Conservation (phyloP, 2,329 filamentous ascomycete genomes). For the Juglanconis sp. region DNA sequence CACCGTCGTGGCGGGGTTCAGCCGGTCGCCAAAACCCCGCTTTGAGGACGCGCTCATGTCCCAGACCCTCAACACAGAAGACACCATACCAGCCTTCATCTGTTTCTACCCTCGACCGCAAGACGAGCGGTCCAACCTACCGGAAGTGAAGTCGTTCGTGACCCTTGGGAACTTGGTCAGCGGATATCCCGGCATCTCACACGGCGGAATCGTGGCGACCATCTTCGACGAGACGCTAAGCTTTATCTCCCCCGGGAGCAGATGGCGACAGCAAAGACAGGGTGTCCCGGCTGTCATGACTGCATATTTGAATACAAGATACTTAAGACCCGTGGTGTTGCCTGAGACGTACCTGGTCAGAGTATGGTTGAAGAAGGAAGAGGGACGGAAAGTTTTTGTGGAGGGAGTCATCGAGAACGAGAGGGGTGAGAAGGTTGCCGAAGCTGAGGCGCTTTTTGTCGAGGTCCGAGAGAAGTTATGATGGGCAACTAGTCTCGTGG, state of each 20-base stretch:
- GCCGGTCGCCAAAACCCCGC: slow-evolving; percentile 33
- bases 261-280: slow-evolving; percentile 15
- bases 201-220: slow-evolving; percentile 56
- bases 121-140: slow-evolving; percentile 20
- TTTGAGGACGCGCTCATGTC: slow-evolving; percentile 52
- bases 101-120: slow-evolving; percentile 38
- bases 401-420: slow-evolving; percentile 48
- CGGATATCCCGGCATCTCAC: slow-evolving; percentile 49
- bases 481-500: background rate
- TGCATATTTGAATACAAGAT: slow-evolving; percentile 54
- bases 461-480: slow-evolving; percentile 24
- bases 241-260: slow-evolving; percentile 43
- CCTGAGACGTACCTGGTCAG: slow-evolving; percentile 45
- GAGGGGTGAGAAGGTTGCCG: slow-evolving; percentile 44
- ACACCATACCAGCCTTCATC: slow-evolving; percentile 46
- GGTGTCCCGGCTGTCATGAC: slow-evolving; percentile 37
- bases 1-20: slow-evolving; percentile 34
- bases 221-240: slow-evolving; percentile 60
- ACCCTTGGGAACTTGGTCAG: slow-evolving; percentile 50
- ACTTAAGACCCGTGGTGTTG: slow-evolving; percentile 49
- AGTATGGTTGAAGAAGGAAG: slow-evolving; percentile 39
- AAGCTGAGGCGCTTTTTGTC: slow-evolving; percentile 51
- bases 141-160: slow-evolving; percentile 30
- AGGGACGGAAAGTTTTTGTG: slow-evolving; percentile 53
- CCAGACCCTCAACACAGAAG: slow-evolving; percentile 46